Conservation (phyloP, 148 eudicot species). For the Chenopodium suecicum region DNA sequence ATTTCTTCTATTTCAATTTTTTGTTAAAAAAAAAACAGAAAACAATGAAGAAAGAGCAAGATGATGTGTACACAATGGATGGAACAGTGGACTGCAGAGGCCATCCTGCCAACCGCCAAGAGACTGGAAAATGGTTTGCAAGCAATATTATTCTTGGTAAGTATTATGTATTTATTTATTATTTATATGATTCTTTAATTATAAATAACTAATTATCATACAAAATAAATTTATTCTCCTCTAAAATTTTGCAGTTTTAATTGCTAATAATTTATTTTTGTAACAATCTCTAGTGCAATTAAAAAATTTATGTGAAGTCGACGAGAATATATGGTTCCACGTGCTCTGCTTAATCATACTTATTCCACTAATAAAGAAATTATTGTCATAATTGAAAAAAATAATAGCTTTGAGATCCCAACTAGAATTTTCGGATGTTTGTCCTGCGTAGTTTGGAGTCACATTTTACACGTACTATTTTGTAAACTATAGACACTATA, state of each 20-base stretch:
- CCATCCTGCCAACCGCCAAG: constrained; percentile 54
- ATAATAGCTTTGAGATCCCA: background rate
- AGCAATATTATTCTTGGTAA: constrained; percentile 64
- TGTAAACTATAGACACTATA: too few relatives aligned
- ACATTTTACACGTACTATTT: background rate
- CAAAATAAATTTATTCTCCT: background rate
- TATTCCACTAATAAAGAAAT: too few relatives aligned
- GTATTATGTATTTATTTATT: background rate
- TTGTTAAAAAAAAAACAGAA: constrained; percentile 11
- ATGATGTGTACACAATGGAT: constrained; percentile 54
- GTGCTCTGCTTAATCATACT: too few relatives aligned
- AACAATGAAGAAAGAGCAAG: constrained; percentile 35
- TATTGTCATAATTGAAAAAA: too few relatives aligned
- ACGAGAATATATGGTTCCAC: too few relatives aligned
- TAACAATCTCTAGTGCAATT: background rate
- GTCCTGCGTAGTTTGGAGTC: background rate
- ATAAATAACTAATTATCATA: too few relatives aligned
- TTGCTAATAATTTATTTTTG: background rate
- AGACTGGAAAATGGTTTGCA: constrained; percentile 74
- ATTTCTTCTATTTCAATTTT: background rate
- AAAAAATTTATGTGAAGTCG: too few relatives aligned
- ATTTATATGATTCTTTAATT: too few relatives aligned
- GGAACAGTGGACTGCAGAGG: constrained; percentile 71
- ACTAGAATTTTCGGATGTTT: background rate
- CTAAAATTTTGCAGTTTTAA: background rate